Conservation (phyloP, 2,329 filamentous ascomycete genomes). For the Cylindrodendrum hubeiense region DNA sequence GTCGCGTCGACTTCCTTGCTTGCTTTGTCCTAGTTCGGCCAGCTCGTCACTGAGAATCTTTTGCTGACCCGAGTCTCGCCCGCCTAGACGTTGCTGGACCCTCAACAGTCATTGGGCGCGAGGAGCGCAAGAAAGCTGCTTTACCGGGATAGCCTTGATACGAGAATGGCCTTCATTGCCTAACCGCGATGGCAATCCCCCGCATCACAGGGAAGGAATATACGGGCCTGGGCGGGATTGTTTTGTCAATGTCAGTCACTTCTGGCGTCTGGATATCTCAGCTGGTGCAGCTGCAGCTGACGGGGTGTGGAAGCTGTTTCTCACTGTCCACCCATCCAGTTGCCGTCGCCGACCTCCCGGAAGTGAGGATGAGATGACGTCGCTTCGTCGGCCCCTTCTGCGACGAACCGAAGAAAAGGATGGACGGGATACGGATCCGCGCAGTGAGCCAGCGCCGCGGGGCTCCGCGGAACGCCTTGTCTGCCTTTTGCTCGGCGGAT, state of each 20-base stretch:
- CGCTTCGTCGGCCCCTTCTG: neutral
- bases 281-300: neutral
- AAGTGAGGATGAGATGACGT: neutral
- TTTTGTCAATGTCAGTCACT: neutral
- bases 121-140: neutral
- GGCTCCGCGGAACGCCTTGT: neutral
- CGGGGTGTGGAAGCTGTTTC: neutral
- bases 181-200: neutral
- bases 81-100: neutral
- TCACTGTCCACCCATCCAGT: no score
- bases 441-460: neutral
- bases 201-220: neutral
- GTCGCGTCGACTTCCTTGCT: neutral
- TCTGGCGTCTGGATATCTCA: neutral
- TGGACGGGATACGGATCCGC: neutral
- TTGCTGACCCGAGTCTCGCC: conserved; percentile 1
- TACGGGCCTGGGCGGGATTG: neutral
- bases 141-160: neutral
- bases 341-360: no score
- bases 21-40: neutral
- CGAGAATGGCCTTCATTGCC: neutral
- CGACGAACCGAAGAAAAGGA: neutral
- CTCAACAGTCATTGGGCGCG: neutral
- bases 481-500: neutral
- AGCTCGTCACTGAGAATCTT: neutral